Evolutionary conservation across 1,284 basidiomycete species (phyloP).

Genomic region (Fomitopsis palustris): DNA sequence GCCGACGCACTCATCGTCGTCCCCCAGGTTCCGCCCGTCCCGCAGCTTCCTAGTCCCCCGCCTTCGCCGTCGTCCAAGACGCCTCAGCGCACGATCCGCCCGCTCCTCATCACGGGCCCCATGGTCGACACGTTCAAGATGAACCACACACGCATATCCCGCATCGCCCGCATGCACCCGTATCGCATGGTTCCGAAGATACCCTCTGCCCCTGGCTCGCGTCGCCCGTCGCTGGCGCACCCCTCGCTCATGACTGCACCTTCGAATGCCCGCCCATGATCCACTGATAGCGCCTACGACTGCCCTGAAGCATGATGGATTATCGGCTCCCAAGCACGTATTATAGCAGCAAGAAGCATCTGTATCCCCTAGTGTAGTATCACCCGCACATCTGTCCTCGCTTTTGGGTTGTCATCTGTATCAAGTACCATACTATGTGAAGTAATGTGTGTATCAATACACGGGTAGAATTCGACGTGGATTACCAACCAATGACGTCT

Average conservation of each 20-base stretch:
- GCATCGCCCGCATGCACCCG: conserved; percentile 49
- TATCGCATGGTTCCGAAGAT: conserved; percentile 36
- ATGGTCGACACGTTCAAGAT: conserved; percentile 33
- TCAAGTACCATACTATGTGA: neutral
- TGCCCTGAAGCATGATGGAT: neutral
- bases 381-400: neutral
- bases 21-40: conserved; percentile 11
- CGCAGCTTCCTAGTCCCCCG: conserved; percentile 6
- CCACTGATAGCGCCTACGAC: neutral
- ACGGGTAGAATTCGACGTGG: neutral
- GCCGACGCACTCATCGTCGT: conserved; percentile 51
- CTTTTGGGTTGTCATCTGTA: neutral
- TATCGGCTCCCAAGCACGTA: neutral
- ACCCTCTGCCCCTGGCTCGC: neutral
- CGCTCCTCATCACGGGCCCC: conserved; percentile 44
- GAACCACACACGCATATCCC: conserved; percentile 36
- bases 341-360: neutral
- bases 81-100: conserved; percentile 14
- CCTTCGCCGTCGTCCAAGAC: conserved; percentile 19
- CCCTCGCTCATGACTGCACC: neutral
- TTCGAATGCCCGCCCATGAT: neutral
- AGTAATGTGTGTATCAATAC: neutral
- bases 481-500: neutral
- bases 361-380: neutral
- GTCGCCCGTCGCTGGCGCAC: neutral